Evolutionary conservation across 1,284 basidiomycete species (phyloP).

Genomic region (Fistulinella cinereoalba): DNA sequence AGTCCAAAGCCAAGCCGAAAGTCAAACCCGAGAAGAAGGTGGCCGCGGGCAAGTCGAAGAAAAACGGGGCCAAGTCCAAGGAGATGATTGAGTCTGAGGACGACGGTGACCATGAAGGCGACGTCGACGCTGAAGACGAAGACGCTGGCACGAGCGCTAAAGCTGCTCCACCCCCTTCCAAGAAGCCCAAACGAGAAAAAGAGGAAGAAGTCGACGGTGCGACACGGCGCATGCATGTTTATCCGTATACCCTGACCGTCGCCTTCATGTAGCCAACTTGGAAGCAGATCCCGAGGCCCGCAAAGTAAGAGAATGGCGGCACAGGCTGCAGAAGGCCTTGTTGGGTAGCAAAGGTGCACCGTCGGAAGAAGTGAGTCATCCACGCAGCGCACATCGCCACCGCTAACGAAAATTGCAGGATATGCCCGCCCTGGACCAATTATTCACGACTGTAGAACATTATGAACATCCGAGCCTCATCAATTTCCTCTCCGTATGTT

Average conservation of each 20-base stretch:
- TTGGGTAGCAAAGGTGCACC: conserved; percentile 53
- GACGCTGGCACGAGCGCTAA: conserved; percentile 55
- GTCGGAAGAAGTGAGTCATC: conserved; percentile 43
- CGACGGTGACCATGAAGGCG: conserved; percentile 40
- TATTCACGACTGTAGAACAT: conserved; percentile 82
- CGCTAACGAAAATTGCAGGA: conserved; percentile 47
- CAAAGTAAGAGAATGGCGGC: conserved; percentile 77
- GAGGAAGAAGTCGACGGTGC: conserved; percentile 57
- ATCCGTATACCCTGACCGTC: conserved; percentile 9
- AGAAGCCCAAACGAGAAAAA: conserved; percentile 64
- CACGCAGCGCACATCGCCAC: conserved; percentile 1
- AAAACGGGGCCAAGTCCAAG: conserved; percentile 62
- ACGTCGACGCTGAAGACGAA: conserved; percentile 47
- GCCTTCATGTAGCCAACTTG: conserved; percentile 40
- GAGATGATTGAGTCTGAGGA: conserved; percentile 73
- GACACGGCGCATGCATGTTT: conserved; percentile 19
- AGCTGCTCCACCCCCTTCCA: conserved; percentile 57
- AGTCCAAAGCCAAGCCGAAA: conserved; percentile 39
- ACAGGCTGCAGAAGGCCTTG: conserved; percentile 80
- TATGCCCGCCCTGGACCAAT: conserved; percentile 71
- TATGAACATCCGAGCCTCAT: conserved; percentile 85
- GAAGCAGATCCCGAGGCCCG: conserved; percentile 67
- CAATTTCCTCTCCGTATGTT: conserved; percentile 73
- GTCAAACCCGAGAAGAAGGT: conserved; percentile 39
- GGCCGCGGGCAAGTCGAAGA: conserved; percentile 42